Percentiles rank a stretch among this genome's conserved stretches.
Evolutionary conservation across 371 early-diverging fungal species (phyloP).

Genomic region (Blakeslea trispora): DNA sequence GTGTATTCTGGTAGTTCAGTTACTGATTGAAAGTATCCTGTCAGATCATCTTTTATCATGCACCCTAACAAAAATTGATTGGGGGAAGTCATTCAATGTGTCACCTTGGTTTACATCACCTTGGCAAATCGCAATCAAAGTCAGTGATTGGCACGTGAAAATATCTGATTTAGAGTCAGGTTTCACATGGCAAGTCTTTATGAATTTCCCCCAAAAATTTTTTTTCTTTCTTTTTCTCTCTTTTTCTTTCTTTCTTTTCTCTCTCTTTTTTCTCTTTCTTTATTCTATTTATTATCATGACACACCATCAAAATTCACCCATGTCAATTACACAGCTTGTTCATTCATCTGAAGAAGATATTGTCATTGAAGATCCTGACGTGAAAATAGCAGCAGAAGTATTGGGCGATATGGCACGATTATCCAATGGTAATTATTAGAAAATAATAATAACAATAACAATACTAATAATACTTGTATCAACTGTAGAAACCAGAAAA

Average conservation of each 20-base stretch:
- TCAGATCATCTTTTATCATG: no score
- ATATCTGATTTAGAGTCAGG: constrained; percentile 3
- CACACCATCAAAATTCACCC: constrained; percentile 22
- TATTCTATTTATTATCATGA: constrained; percentile 14
- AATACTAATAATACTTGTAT: no score
- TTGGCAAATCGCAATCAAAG: no score
- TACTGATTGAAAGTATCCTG: no score
- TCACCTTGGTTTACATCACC: no score
- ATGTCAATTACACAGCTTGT: constrained; percentile 46
- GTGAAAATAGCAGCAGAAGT: constrained; percentile 70
- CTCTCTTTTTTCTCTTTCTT: no score
- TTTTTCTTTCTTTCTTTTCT: constrained; percentile 21
- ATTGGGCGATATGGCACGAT: constrained; percentile 61
- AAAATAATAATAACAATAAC: no score
- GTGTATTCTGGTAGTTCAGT: no score
- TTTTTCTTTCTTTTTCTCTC: background rate
- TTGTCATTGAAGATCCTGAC: constrained; percentile 43
- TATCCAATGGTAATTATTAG: constrained; percentile 2
- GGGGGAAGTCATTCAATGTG: no score
- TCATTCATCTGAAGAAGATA: constrained; percentile 12
- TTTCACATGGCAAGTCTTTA: constrained; percentile 19
- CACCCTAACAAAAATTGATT: no score
- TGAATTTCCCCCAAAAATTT: constrained; percentile 7
- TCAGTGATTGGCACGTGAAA: constrained; percentile 18
- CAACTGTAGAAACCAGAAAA: constrained; percentile 5